Percentiles rank a stretch among this genome's conserved stretches.
Evolutionary conservation across 768 basidiomycete species (phyloP).

Genomic region (Leucocoprinus sp.): DNA sequence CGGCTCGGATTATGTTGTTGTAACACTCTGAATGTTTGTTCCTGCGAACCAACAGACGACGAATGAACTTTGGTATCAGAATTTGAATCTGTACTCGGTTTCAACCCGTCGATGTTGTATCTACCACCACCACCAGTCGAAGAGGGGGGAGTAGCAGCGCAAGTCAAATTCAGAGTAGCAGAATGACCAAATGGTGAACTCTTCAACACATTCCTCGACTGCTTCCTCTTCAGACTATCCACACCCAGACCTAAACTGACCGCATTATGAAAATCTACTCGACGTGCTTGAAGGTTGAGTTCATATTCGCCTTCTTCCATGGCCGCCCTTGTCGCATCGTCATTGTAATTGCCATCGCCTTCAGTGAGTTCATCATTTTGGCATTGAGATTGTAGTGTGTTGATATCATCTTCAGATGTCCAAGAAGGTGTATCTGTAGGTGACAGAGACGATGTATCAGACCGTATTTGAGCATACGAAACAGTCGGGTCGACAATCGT

Average conservation of each 20-base stretch:
- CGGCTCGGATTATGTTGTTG: not conserved
- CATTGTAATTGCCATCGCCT: not conserved
- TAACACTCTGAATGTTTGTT: not conserved
- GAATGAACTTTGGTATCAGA: too few species aligned
- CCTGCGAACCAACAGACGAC: not conserved
- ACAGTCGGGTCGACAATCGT: not conserved
- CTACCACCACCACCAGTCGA: too few species aligned
- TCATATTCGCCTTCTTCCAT: constrained; percentile 1
- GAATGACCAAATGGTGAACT: not conserved
- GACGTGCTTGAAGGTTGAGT: not conserved
- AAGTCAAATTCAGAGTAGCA: too few species aligned
- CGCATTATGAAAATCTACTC: not conserved
- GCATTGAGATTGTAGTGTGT: not conserved
- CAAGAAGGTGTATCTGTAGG: not conserved
- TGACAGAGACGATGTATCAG: not conserved
- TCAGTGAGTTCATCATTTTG: too few species aligned
- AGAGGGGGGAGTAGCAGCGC: too few species aligned
- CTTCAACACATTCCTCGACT: not conserved
- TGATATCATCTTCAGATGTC: not conserved
- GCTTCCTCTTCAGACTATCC: constrained; percentile 3
- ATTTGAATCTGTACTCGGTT: too few species aligned
- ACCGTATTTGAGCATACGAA: not conserved
- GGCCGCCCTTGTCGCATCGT: too few species aligned
- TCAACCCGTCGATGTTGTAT: too few species aligned
- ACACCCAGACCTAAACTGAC: not conserved